These are phyloP conservation scores for Collybiopsis confluens DNA, from an alignment of 768 basidiomycete genomes.

Conservation along the genomic window DNA sequence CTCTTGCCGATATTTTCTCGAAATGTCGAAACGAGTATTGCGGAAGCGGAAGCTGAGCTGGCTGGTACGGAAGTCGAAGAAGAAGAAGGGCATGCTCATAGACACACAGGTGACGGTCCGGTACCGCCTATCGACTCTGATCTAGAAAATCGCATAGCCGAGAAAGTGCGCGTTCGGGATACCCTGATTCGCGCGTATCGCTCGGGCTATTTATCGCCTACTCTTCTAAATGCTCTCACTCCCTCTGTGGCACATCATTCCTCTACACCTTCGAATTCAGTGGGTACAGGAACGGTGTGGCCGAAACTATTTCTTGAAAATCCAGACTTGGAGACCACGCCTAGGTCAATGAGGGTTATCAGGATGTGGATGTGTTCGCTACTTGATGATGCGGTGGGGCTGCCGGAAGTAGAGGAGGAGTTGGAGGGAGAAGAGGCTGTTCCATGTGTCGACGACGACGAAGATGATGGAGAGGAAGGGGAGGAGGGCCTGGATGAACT, in stretches of 20 bases:
- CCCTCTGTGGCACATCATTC: slow-evolving; percentile 47
- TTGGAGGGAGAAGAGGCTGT: slow-evolving; percentile 19
- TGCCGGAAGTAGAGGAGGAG: slow-evolving; percentile 30
- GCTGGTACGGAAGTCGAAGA: slow-evolving; percentile 7
- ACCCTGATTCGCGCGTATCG: slow-evolving; percentile 62
- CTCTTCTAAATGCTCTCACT: slow-evolving; percentile 52
- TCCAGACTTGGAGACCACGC: slow-evolving; percentile 68
- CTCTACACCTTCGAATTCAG: slow-evolving; percentile 46
- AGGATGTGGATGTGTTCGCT: slow-evolving; percentile 65
- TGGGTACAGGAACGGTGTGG: slow-evolving; percentile 67
- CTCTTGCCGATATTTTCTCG: slow-evolving; percentile 50
- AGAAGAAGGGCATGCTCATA: background rate
- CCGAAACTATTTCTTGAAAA: slow-evolving; percentile 71
- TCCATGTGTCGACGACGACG: background rate
- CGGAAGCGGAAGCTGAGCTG: slow-evolving; percentile 20
- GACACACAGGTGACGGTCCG: background rate
- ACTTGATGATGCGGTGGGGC: slow-evolving; percentile 62
- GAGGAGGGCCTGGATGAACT: slow-evolving; percentile 56
- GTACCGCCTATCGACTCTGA: background rate
- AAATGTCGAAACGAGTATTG: slow-evolving; percentile 28
- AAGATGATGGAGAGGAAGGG: slow-evolving; percentile 20
- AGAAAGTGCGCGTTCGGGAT: no score
- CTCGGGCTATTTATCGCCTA: slow-evolving; percentile 52
- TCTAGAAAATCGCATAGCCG: no score
- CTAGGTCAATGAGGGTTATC: slow-evolving; percentile 57